A percentile compares a stretch with the other conserved stretches of the same genome.
These are phyloP conservation scores for Colletotrichum lini DNA, from an alignment of 2,329 filamentous ascomycete genomes.

Conservation along the genomic window DNA sequence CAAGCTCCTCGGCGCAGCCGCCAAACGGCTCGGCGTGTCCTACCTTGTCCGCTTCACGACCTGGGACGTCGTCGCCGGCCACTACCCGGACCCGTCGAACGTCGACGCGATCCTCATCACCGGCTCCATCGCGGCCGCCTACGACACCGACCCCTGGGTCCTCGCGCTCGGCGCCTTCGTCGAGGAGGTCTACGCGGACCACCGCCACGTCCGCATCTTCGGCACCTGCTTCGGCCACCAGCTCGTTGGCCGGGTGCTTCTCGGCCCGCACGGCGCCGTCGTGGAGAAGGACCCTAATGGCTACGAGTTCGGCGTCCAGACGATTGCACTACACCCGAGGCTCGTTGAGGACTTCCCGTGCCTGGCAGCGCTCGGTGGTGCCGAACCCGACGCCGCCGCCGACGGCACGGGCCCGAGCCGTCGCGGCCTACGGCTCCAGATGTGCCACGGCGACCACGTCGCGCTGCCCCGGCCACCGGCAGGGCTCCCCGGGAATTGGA, in stretches of 20 bases:
- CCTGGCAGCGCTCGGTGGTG: slow-evolving; percentile 45
- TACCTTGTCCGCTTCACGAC: slow-evolving; percentile 43
- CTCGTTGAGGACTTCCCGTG: slow-evolving; percentile 58
- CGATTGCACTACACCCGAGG: slow-evolving; percentile 55
- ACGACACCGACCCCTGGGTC: slow-evolving; percentile 61
- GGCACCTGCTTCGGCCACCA: slow-evolving; percentile 66
- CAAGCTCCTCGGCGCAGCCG: slow-evolving; percentile 16
- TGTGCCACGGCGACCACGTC: slow-evolving; percentile 63
- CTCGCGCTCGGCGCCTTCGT: slow-evolving; percentile 58
- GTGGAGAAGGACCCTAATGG: slow-evolving; percentile 56
- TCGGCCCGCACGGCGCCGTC: slow-evolving; percentile 38
- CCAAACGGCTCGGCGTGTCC: slow-evolving; percentile 27
- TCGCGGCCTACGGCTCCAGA: slow-evolving; percentile 55
- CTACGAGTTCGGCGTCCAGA: slow-evolving; percentile 62
- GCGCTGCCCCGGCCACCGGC: slow-evolving; percentile 25
- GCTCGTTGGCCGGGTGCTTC: slow-evolving; percentile 60
- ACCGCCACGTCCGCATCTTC: slow-evolving; percentile 53
- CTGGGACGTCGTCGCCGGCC: slow-evolving; percentile 51
- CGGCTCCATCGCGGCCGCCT: slow-evolving; percentile 57
- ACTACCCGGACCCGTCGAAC: slow-evolving; percentile 47
- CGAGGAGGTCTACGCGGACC: slow-evolving; percentile 47
- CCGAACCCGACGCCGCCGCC: neutral
- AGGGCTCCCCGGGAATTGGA: slow-evolving; percentile 54
- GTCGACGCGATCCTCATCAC: slow-evolving; percentile 52
- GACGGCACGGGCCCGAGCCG: too few relatives aligned